Base-by-base conservation (phyloP, 2,329 filamentous ascomycete genomes). In the Lachnellula willkommii region DNA sequence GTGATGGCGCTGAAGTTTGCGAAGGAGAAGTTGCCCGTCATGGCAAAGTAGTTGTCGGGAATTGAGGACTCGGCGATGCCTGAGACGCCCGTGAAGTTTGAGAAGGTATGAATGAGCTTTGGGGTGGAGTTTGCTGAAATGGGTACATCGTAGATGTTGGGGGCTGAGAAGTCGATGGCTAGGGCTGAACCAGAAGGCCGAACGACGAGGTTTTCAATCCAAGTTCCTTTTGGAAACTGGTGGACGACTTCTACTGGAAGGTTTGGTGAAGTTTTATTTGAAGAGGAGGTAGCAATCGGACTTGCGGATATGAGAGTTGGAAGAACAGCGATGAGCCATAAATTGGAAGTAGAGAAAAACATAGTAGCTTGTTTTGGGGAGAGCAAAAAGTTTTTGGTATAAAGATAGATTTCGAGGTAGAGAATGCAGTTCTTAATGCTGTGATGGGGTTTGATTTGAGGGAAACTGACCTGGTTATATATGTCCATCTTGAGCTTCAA, bases 201-300 rank as follows among this genome's bases (percentile, higher is more conserved):
- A 32, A 71, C 62, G 39, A 65, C 69, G 20, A 72, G 62, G 59
- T 72, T 73, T 48, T 73, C 70, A 24, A 70, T 48, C 62, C 65
- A 69, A n/a, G 60, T 32, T 8, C 28, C 45, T 22, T 43, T 43
- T 14, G 54, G 54, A 17, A 56, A 56, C 5, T 49, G 22, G 15
- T 54, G 52, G 22, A 46, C 50, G 15, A 9, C 12, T 47, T 54
- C 46, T n/a, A 49, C 35, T 45, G 20, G 17, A 37, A 50, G 42
- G 42, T 32, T 32, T 32, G 28, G 28, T 11, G 28, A 32, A 32
- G 28, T 32, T 12, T 32, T 32, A 32, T 32, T 32, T 32, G 9
- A 32, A 12, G 28, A 4, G 9, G 9, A 32, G 9, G 28, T 32
- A 32, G 28, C 3, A 4, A 32, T 32, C 4, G 28, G 28, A 32